Evolutionary conservation across 1,139 yeast genomes (phyloP).

Genomic region (Geotrichum reessii): DNA sequence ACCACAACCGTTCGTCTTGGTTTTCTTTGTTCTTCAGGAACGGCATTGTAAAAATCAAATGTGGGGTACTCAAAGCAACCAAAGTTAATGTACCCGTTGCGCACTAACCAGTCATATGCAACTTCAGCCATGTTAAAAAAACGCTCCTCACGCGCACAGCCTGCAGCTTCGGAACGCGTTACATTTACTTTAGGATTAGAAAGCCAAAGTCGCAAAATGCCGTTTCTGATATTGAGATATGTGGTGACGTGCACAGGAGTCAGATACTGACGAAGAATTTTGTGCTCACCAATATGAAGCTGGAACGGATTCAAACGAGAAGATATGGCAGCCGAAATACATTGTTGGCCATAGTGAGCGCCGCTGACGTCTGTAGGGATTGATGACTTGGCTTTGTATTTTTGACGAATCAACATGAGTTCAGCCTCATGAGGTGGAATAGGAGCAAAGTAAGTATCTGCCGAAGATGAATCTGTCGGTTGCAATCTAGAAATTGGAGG

Average conservation of each 20-base stretch:
- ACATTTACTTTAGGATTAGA: conserved; percentile 42
- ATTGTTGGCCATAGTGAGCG: conserved; percentile 39
- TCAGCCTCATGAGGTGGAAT: conserved; percentile 19
- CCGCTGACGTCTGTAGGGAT: conserved; percentile 38
- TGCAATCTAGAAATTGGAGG: conserved; percentile 12
- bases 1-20: conserved; percentile 39
- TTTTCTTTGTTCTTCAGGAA: conserved; percentile 28
- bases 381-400: conserved; percentile 38
- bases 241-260: conserved; percentile 40
- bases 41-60: conserved; percentile 18
- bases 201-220: conserved; percentile 42
- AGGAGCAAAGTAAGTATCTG: conserved; percentile 14
- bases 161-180: conserved; percentile 41
- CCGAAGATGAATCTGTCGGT: conserved; percentile 13
- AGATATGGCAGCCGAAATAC: conserved; percentile 41
- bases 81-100: conserved; percentile 42
- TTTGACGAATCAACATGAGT: conserved; percentile 25
- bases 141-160: conserved; percentile 40
- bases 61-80: conserved; percentile 38
- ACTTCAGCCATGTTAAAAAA: conserved; percentile 40
- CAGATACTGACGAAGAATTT: conserved; percentile 34
- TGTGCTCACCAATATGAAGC: conserved; percentile 37
- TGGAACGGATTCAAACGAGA: conserved; percentile 39
- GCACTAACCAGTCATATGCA: conserved; percentile 41
- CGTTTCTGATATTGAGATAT: conserved; percentile 41